Conservation (phyloP, 495 filamentous ascomycete genomes). For the Haplographium delicatum region DNA sequence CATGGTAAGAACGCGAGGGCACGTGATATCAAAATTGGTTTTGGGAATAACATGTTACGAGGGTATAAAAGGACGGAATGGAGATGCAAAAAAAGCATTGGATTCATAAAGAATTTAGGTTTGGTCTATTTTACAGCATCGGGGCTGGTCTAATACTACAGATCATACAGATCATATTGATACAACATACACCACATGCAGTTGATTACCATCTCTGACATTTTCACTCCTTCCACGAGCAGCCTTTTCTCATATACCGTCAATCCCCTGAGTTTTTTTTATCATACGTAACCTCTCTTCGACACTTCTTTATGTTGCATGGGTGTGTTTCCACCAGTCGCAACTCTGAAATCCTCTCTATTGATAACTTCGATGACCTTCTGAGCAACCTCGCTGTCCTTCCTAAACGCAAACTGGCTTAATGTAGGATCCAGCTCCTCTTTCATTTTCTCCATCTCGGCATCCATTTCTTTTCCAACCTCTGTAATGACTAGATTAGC, state of each 20-base stretch:
- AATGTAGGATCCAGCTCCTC: constrained; percentile 57
- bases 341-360: constrained; percentile 39
- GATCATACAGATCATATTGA: too few species aligned
- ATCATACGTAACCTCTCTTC: too few species aligned
- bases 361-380: constrained; percentile 52
- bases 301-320: constrained; percentile 4
- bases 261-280: too few species aligned
- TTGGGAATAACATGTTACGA: background rate
- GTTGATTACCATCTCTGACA: too few species aligned
- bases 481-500: constrained; percentile 41
- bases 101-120: too few species aligned
- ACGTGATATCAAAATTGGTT: constrained; percentile 9
- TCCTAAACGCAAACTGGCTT: constrained; percentile 55
- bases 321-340: constrained; percentile 13
- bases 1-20: constrained; percentile 13
- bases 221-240: too few species aligned
- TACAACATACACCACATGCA: too few species aligned
- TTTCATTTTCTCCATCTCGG: constrained; percentile 50
- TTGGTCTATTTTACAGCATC: too few species aligned
- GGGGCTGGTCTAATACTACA: too few species aligned
- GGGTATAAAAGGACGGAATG: too few species aligned
- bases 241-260: background rate
- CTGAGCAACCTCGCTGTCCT: constrained; percentile 42
- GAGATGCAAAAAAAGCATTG: too few species aligned
- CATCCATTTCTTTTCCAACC: constrained; percentile 62